These are phyloP conservation scores for Verbascum thapsus DNA, from an alignment of 257 asterid species.

Conservation along the genomic window DNA sequence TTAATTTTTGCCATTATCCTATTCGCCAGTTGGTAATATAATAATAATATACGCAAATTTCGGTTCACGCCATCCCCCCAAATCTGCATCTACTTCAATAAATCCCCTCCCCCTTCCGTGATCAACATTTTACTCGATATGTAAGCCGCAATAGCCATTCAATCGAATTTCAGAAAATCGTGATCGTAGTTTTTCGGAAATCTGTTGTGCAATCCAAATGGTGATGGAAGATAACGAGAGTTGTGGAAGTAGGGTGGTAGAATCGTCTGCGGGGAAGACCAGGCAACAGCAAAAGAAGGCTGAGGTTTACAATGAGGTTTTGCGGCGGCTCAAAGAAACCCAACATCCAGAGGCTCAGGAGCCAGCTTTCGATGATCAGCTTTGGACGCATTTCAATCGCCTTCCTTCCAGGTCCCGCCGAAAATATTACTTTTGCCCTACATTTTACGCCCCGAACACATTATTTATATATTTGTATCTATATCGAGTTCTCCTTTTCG, in stretches of 20 bases:
- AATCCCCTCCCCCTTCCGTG: constrained; percentile 1
- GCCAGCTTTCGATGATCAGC: constrained; percentile 75
- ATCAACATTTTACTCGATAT: constrained; percentile 26
- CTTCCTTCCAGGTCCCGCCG: constrained; percentile 72
- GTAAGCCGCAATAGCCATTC: constrained; percentile 26
- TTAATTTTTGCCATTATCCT: constrained; percentile 2
- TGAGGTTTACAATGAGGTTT: constrained; percentile 90
- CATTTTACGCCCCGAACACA: neutral
- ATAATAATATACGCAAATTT: neutral
- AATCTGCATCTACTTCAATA: constrained; percentile 26
- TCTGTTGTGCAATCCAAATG: constrained; percentile 45
- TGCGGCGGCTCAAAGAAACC: constrained; percentile 78
- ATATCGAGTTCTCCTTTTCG: neutral
- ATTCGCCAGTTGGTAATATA: constrained; percentile 20
- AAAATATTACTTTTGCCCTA: constrained; percentile 13
- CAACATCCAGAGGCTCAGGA: constrained; percentile 64
- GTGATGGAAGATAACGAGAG: constrained; percentile 84
- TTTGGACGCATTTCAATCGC: constrained; percentile 93
- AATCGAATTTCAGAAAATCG: constrained; percentile 30
- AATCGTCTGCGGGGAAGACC: constrained; percentile 46
- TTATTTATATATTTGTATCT: neutral
- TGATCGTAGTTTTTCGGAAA: constrained; percentile 14
- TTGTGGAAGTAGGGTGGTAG: constrained; percentile 75
- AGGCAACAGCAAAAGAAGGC: constrained; percentile 59
- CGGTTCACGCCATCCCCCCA: constrained; percentile 21